Evolutionary conservation across 1,139 yeast genomes (phyloP).

Genomic region (Hansenula sp.): DNA sequence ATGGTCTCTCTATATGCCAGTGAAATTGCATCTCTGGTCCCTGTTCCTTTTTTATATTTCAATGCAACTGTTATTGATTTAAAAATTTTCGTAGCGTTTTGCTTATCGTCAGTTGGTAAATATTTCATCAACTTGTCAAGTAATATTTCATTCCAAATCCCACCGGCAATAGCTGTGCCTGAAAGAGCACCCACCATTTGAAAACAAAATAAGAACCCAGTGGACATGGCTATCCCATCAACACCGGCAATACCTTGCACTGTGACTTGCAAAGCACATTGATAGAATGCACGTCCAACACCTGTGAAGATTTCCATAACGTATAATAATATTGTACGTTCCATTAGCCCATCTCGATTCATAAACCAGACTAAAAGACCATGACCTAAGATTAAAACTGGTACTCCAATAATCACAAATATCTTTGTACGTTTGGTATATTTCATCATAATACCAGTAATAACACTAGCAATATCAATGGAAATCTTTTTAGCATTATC

Average conservation of each 20-base stretch:
- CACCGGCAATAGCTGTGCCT: constrained; percentile 42
- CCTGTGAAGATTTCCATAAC: constrained; percentile 27
- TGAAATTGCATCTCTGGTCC: constrained; percentile 19
- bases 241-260: constrained; percentile 37
- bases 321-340: constrained; percentile 17
- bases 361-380: constrained; percentile 26
- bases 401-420: constrained; percentile 27
- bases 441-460: constrained; percentile 28
- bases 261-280: constrained; percentile 28
- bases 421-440: constrained; percentile 31
- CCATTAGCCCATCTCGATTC: constrained; percentile 19
- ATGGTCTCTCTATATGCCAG: constrained; percentile 19
- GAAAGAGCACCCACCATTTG: constrained; percentile 47
- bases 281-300: constrained; percentile 30
- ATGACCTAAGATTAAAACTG: constrained; percentile 27
- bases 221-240: constrained; percentile 42
- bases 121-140: constrained; percentile 12
- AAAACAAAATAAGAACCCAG: constrained; percentile 39
- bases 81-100: constrained; percentile 16
- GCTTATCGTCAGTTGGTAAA: constrained; percentile 13
- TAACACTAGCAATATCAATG: constrained; percentile 22
- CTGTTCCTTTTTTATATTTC: constrained; percentile 17
- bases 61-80: constrained; percentile 14
- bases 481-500: constrained; percentile 26
- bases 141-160: constrained; percentile 23